phyloP scores from a whole-genome alignment of 2,329 filamentous ascomycete genomes.

The Teratosphaeriaceae sp. region DNA sequence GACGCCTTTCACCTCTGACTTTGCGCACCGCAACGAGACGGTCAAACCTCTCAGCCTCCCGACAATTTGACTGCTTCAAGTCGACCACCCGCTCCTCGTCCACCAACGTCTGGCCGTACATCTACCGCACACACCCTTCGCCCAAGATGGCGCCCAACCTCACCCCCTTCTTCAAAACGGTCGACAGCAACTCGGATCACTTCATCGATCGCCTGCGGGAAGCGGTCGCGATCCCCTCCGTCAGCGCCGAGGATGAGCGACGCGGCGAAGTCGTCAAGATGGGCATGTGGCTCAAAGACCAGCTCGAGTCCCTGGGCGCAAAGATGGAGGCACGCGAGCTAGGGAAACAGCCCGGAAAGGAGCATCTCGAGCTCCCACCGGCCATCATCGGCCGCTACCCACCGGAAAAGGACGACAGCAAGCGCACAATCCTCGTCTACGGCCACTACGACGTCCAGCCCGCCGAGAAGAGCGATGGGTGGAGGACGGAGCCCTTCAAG shows the following conservation, averaged over 20 bases:
- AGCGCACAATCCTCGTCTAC: constrained; percentile 93
- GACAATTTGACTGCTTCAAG: too few relatives aligned
- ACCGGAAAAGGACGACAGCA: constrained; percentile 74
- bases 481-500: constrained; percentile 91
- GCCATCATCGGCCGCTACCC: constrained; percentile 82
- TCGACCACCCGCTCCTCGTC: too few relatives aligned
- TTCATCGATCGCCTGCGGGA: constrained; percentile 88
- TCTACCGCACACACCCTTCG: constrained; percentile 32
- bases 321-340: constrained; percentile 79
- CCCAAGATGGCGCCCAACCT: constrained; percentile 76
- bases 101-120: too few relatives aligned
- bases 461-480: constrained; percentile 85
- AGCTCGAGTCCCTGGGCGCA: constrained; percentile 79
- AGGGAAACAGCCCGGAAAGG: constrained; percentile 86
- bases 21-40: too few relatives aligned
- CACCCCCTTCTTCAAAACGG: constrained; percentile 87
- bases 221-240: constrained; percentile 92
- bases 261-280: constrained; percentile 92
- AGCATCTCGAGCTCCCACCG: constrained; percentile 84
- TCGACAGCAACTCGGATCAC: constrained; percentile 67
- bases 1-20: too few relatives aligned
- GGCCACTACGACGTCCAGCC: constrained; percentile 99
- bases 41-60: too few relatives aligned
- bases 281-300: constrained; percentile 80
- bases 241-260: constrained; percentile 85